Evolutionary conservation across 306 rosid genomes (phyloP), one percentile per base, ranked within the genome.

Genomic region (Prunus padus): DNA sequence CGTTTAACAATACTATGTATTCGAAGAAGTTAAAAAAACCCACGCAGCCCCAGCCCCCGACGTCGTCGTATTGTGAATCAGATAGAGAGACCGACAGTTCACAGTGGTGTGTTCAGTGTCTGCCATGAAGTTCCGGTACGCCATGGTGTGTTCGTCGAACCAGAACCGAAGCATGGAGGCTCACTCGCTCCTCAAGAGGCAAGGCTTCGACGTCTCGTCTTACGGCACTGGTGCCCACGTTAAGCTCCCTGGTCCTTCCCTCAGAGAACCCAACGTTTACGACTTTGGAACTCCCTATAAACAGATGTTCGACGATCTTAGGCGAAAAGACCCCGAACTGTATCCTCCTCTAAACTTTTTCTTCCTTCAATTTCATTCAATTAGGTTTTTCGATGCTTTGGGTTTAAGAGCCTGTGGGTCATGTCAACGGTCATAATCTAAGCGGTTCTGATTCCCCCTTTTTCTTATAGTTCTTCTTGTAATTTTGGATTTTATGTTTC

Each of bases 131-230:
- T 83, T 69, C 71, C 88, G 97, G 44, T 88, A 90, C 69, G 97
- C 97, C 8, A 86, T 90, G 97, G 99, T 95, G 45, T 92, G 99
- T 81, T 95, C 97, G 15, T 95, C 96, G 25, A 92, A 95, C 80
- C 97, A 92, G 84, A 92, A 95, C 80, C 86, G 97, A 76, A 95
- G 99, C 91, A 92, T 95, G 97, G 99, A 92, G 82, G 97, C 99
- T 45, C 97, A 92, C 88, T 88, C 86, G 60, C 75, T 95, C 47
- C 87, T 95, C 73, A 90, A 92, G 83, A 81, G 85, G 22, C 89
- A 95, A 25, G 97, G 97, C 61, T 95, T 89, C 80, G 96, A 95
- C 9, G 99, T 95, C 23, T 81, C 82, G 15, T 92, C 97, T 2
- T 95, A 95, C 74, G 99, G 99, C 20, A 92, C 99, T 0, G 96